Percentiles rank a stretch among this genome's conserved stretches.
Conservation (phyloP, 306 rosid species). For the Parietaria judaica region DNA sequence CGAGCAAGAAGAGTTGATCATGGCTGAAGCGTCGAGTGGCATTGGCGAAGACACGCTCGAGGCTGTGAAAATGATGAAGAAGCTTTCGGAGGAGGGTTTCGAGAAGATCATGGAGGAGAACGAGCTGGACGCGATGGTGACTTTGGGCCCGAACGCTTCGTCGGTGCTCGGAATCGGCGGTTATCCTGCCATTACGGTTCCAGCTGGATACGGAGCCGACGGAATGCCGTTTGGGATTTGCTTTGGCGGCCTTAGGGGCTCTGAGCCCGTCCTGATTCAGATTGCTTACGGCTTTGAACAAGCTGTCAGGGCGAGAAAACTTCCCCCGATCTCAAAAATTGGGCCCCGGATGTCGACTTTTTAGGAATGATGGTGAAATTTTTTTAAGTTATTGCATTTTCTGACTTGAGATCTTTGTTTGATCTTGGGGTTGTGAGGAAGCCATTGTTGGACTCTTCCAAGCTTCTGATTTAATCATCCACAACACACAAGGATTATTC, state of each 20-base stretch:
- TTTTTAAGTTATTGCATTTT: too few relatives aligned
- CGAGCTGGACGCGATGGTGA: slow-evolving; percentile 32
- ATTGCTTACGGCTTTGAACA: slow-evolving; percentile 36
- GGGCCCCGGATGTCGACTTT: background rate
- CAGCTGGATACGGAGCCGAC: slow-evolving; percentile 27
- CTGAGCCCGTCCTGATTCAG: slow-evolving; percentile 37
- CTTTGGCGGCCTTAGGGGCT: slow-evolving; percentile 34
- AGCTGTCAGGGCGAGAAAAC: slow-evolving; percentile 23
- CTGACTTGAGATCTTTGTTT: too few relatives aligned
- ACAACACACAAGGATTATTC: too few relatives aligned
- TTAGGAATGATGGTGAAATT: too few relatives aligned
- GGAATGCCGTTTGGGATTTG: slow-evolving; percentile 35
- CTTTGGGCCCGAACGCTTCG: slow-evolving; percentile 19
- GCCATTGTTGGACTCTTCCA: too few relatives aligned
- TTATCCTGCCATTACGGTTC: slow-evolving; percentile 33
- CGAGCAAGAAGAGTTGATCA: slow-evolving; percentile 25
- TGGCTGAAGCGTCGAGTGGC: slow-evolving; percentile 23
- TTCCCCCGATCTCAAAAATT: slow-evolving; percentile 15
- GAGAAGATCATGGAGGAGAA: slow-evolving; percentile 30
- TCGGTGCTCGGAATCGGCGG: slow-evolving; percentile 37
- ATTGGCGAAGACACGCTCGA: slow-evolving; percentile 16
- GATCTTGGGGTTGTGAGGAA: too few relatives aligned
- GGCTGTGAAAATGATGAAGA: slow-evolving; percentile 16
- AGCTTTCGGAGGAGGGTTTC: slow-evolving; percentile 26
- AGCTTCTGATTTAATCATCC: too few relatives aligned